These are phyloP conservation scores for Linum trigynum DNA, from an alignment of 345 rosid species.

Conservation along the genomic window DNA sequence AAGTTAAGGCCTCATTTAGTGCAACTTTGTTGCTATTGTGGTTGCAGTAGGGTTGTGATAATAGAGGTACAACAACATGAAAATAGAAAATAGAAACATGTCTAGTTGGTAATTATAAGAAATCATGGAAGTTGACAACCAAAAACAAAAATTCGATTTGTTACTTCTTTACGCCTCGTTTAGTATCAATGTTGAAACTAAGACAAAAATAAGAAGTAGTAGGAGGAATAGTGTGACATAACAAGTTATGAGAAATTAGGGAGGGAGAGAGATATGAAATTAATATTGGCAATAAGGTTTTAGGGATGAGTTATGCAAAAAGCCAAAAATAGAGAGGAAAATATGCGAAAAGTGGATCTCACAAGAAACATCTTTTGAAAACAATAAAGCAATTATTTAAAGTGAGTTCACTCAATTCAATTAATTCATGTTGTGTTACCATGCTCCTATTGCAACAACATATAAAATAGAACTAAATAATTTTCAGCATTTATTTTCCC, in stretches of 20 bases:
- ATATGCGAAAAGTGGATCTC: background rate
- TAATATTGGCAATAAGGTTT: background rate
- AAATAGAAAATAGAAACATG: background rate
- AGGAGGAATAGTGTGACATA: background rate
- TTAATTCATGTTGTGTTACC: no score
- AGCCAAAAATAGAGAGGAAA: no score
- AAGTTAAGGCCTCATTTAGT: no score
- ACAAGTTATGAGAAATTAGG: background rate
- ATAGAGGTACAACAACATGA: background rate
- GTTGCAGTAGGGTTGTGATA: background rate
- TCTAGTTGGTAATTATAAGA: no score
- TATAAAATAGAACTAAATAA: no score
- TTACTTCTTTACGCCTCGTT: background rate
- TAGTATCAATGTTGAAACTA: background rate
- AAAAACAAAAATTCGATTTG: background rate
- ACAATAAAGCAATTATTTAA: background rate
- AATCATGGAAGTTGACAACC: background rate
- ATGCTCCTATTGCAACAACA: no score
- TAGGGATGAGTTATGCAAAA: background rate
- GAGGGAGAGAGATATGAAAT: background rate
- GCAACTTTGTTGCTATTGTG: background rate
- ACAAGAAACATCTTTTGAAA: background rate
- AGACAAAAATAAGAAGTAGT: background rate
- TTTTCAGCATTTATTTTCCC: no score
- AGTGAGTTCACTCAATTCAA: background rate